Evolutionary conservation across 2,329 filamentous ascomycete genomes (phyloP), one percentile per base, ranked within the genome.

Genomic region (Xylariaceae sp.): DNA sequence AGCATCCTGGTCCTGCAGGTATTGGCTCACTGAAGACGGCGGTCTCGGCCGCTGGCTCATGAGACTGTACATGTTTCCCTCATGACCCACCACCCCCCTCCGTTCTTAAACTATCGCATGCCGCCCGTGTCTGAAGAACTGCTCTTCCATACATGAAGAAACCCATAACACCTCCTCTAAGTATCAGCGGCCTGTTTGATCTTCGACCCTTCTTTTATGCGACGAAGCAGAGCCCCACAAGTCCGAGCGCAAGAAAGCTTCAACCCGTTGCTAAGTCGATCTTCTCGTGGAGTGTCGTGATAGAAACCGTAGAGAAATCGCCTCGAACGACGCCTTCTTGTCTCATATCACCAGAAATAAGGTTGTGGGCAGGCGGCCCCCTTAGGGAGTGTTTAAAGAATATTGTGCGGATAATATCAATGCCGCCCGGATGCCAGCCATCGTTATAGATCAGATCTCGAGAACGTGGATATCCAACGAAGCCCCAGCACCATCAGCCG

Each of bases 361-460:
- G 44, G 51, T 61, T 58, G 60, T 58, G 49, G 58, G 51, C 44
- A 50, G 44, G 23, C 40, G 42, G 55, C 50, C 26, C 19, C 41
- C 56, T 47, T 29, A 50, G 40, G 51, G 49, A 60, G 57, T 58
- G 53, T 37, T 44, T 20, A 45, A 42, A 55, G 19, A 47, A 54
- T 41, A 54, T 23, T 56, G 6, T 37, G 56, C 66, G 56, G 62
- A 68, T 66, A 57, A 52, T 50, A 46, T 56, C 64, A 67, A 79
- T 80, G 75, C 73, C 76, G 79, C 74, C 76, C 79, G 77, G 73
- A 83, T 84, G 81, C 81, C 75, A 69, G 74, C 78, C 73, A 75
- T 76, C 71, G 74, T 75, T 65, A 78, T 79, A 80, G 77, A 81
- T 76, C 77, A 74, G 73, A 79, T 78, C 65, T 71, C 71, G 65